Conservation (phyloP, 306 rosid species). For the Inga oerstediana region DNA sequence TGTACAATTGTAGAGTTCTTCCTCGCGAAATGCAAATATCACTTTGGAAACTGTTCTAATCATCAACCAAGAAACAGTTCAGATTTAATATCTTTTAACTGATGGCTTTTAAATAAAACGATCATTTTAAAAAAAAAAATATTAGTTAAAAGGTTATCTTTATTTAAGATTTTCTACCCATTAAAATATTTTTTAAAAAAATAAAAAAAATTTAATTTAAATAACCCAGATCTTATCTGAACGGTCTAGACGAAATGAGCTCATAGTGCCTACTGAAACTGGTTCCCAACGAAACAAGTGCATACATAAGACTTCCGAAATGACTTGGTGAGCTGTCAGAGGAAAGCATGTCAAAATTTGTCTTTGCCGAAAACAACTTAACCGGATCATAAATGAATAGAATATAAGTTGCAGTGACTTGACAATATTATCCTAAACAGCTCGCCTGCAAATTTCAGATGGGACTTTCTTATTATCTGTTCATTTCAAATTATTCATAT, state of each 20-base stretch:
- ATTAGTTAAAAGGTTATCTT: too few species aligned
- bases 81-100: too few species aligned
- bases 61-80: not conserved
- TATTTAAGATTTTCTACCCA: too few species aligned
- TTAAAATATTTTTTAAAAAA: too few species aligned
- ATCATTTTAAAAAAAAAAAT: too few species aligned
- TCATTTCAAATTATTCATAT: slow-evolving; percentile 32
- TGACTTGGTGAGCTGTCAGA: not conserved
- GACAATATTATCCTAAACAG: not conserved
- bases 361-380: not conserved
- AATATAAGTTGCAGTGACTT: not conserved
- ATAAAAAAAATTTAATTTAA: too few species aligned
- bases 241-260: too few species aligned
- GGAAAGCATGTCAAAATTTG: slow-evolving; percentile 4
- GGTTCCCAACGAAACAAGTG: not conserved
- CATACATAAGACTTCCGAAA: not conserved
- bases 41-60: not conserved
- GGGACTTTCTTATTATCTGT: not conserved
- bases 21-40: not conserved
- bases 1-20: not conserved
- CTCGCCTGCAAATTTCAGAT: slow-evolving; percentile 8
- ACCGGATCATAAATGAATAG: not conserved
- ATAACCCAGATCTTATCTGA: too few species aligned
- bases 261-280: too few species aligned
- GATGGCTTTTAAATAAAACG: too few species aligned